phyloP scores from a whole-genome alignment of 1,284 basidiomycete genomes.

The Trametes pubescens region DNA sequence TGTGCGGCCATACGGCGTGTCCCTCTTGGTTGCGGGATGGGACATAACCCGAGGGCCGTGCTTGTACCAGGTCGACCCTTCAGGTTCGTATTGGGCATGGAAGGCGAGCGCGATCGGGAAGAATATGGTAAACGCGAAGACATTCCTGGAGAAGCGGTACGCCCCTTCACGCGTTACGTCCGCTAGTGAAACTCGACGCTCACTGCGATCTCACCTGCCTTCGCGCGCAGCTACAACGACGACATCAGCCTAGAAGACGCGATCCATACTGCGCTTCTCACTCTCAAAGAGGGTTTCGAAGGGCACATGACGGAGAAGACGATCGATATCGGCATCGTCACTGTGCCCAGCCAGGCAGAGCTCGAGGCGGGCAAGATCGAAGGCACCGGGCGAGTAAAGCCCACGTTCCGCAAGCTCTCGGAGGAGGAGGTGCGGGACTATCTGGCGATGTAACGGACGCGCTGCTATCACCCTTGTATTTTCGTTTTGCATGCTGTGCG shows the following conservation, averaged over 20 bases:
- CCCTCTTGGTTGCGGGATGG: conserved; percentile 96
- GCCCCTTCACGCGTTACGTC: conserved; percentile 40
- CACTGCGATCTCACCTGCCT: conserved; percentile 28
- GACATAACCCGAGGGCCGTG: conserved; percentile 91
- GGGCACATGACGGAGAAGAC: conserved; percentile 99
- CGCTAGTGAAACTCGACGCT: conserved; percentile 1
- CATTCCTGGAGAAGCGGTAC: conserved; percentile 97
- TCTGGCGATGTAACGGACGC: conserved; percentile 69
- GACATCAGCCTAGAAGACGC: conserved; percentile 99
- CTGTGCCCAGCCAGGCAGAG: conserved; percentile 83
- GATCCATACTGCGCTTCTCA: conserved; percentile 98
- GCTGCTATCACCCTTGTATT: conserved; percentile 26
- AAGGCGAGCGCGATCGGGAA: conserved; percentile 99
- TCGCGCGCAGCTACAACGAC: conserved; percentile 88
- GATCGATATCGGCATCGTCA: conserved; percentile 97
- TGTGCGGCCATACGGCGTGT: conserved; percentile 98
- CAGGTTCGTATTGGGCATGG: conserved; percentile 99
- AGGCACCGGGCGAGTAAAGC: conserved; percentile 78
- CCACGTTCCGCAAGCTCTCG: conserved; percentile 92
- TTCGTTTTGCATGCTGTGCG: conserved; percentile 27
- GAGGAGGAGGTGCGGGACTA: conserved; percentile 97
- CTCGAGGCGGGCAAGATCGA: conserved; percentile 77
- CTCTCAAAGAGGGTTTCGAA: conserved; percentile 98
- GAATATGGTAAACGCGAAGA: conserved; percentile 99
- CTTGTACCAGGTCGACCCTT: conserved; percentile 98